Evolutionary conservation across 1,284 basidiomycete genomes (phyloP).

Genomic region (Ustilago crameri): DNA sequence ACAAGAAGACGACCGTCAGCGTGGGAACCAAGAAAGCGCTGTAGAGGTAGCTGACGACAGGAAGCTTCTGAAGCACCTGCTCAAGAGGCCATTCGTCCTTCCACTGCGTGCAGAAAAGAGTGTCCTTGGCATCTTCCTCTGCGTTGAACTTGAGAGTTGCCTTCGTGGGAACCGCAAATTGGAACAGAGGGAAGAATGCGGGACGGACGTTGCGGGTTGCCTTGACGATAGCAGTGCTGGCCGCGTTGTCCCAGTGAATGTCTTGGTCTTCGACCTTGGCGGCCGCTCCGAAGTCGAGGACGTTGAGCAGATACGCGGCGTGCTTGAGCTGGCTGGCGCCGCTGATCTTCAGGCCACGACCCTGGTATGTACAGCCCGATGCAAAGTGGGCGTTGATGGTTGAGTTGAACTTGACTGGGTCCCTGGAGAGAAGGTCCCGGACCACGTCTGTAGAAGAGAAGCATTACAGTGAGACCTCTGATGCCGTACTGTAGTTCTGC

Average conservation of each 20-base stretch:
- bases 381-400: slow-evolving; percentile 54
- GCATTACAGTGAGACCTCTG: not conserved
- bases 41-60: slow-evolving; percentile 28
- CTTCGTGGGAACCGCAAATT: slow-evolving; percentile 44
- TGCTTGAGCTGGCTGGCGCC: slow-evolving; percentile 54
- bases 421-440: slow-evolving; percentile 39
- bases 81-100: slow-evolving; percentile 48
- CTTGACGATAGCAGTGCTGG: slow-evolving; percentile 39
- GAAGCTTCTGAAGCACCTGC: slow-evolving; percentile 17
- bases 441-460: slow-evolving; percentile 25
- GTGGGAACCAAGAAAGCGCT: slow-evolving; percentile 31
- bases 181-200: slow-evolving; percentile 48
- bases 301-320: slow-evolving; percentile 41
- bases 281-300: slow-evolving; percentile 41
- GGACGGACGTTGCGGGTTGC: slow-evolving; percentile 44
- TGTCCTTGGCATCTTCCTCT: slow-evolving; percentile 20
- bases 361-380: slow-evolving; percentile 36
- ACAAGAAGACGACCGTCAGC: slow-evolving; percentile 35
- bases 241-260: slow-evolving; percentile 38
- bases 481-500: not conserved
- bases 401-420: slow-evolving; percentile 52
- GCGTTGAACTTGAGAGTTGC: slow-evolving; percentile 38
- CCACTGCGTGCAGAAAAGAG: slow-evolving; percentile 52
- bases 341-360: slow-evolving; percentile 48
- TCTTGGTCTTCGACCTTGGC: slow-evolving; percentile 38